These are phyloP conservation scores for Neofusicoccum cordaticola DNA, from an alignment of 2,329 filamentous ascomycete genomes.

Conservation along the genomic window DNA sequence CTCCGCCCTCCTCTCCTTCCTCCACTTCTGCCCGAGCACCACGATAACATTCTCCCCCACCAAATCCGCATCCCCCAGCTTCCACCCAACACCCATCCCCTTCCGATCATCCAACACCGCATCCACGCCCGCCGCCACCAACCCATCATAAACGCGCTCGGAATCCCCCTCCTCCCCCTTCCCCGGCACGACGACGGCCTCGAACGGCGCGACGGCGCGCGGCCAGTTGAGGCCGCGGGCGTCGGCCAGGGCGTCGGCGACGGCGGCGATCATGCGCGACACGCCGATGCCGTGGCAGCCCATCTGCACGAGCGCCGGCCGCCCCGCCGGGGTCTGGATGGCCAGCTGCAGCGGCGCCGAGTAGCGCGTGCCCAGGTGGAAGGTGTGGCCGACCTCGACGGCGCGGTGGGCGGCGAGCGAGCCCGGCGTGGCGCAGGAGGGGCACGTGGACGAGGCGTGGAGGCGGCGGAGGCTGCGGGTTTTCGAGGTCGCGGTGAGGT, in stretches of 20 bases:
- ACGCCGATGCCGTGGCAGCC: slow-evolving; percentile 95
- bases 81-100: slow-evolving; percentile 69
- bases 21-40: slow-evolving; percentile 60
- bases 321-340: slow-evolving; percentile 18
- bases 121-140: slow-evolving; percentile 38
- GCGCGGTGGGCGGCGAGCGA: slow-evolving; percentile 52
- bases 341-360: slow-evolving; percentile 67
- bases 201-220: slow-evolving; percentile 77
- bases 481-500: slow-evolving; percentile 13
- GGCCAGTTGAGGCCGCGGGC: slow-evolving; percentile 79
- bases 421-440: slow-evolving; percentile 20
- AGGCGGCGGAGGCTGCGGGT: neutral
- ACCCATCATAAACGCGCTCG: slow-evolving; percentile 60
- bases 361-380: slow-evolving; percentile 88
- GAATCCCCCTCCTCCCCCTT: slow-evolving; percentile 48
- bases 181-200: slow-evolving; percentile 64
- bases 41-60: slow-evolving; percentile 84
- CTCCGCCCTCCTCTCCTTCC: slow-evolving; percentile 53
- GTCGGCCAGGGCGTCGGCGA: slow-evolving; percentile 74
- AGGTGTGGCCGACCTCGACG: slow-evolving; percentile 92
- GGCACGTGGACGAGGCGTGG: neutral
- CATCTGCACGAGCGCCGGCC: slow-evolving; percentile 71
- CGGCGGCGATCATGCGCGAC: slow-evolving; percentile 82
- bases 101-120: slow-evolving; percentile 42
- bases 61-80: slow-evolving; percentile 83